Evolutionary conservation across 1,284 basidiomycete species (phyloP).

Genomic region (Marasmius tenuissimus): DNA sequence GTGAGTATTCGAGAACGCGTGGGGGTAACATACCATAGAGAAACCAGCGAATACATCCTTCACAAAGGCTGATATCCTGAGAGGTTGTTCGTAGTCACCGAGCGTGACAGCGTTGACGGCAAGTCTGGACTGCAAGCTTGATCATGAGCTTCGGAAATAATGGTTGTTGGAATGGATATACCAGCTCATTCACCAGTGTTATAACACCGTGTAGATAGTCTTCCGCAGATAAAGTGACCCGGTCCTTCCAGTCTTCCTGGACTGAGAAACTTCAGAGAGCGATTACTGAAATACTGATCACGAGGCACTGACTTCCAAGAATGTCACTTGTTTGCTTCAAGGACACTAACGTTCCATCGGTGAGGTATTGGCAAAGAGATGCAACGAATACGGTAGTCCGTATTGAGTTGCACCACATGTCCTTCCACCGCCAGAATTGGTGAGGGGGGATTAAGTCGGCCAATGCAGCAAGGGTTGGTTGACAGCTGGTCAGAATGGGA

Average conservation of each 20-base stretch:
- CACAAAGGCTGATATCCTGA: constrained; percentile 78
- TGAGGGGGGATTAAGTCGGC: constrained; percentile 60
- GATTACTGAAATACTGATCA: constrained; percentile 9
- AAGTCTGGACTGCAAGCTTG: constrained; percentile 62
- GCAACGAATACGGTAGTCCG: constrained; percentile 66
- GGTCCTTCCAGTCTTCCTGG: constrained; percentile 67
- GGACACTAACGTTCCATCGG: constrained; percentile 58
- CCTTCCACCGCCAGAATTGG: constrained; percentile 83
- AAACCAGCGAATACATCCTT: constrained; percentile 84
- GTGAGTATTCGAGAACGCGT: constrained; percentile 4
- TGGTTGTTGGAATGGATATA: constrained; percentile 31
- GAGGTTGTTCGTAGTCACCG: constrained; percentile 78
- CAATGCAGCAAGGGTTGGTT: constrained; percentile 49
- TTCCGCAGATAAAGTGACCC: constrained; percentile 67
- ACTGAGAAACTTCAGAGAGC: constrained; percentile 42
- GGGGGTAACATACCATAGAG: constrained; percentile 57
- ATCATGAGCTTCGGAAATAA: background rate
- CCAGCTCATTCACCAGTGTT: constrained; percentile 79
- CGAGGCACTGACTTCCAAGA: constrained; percentile 61
- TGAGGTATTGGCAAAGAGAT: constrained; percentile 66
- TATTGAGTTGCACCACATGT: constrained; percentile 71
- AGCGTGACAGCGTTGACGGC: constrained; percentile 83
- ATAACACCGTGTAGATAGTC: constrained; percentile 88
- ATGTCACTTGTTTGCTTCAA: constrained; percentile 49
- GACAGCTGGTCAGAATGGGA: constrained; percentile 55